A percentile compares a stretch with the other conserved stretches of the same genome.
These are phyloP conservation scores for Waitea zeae DNA, from an alignment of 1,284 basidiomycete genomes.

Conservation along the genomic window DNA sequence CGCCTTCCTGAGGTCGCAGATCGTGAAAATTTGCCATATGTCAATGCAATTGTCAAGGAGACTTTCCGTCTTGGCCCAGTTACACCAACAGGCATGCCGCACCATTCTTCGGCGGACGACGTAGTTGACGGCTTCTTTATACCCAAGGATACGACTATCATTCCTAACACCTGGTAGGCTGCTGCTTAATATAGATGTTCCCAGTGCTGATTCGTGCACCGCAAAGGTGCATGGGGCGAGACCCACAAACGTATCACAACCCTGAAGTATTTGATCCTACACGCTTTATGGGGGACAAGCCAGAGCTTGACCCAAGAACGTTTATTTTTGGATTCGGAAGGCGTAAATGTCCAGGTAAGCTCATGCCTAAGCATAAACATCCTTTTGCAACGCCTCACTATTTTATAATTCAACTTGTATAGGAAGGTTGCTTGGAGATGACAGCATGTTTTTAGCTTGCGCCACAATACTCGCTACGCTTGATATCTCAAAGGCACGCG, in stretches of 20 bases:
- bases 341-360: constrained; percentile 5
- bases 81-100: constrained; percentile 6
- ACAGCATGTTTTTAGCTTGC: constrained; percentile 14
- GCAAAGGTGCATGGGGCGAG: background rate
- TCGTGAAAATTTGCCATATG: constrained; percentile 5
- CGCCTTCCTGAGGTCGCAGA: constrained; percentile 9
- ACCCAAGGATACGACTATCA: constrained; percentile 8
- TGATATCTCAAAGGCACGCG: constrained; percentile 12
- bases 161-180: constrained; percentile 4
- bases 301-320: constrained; percentile 7
- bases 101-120: constrained; percentile 7
- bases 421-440: constrained; percentile 11
- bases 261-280: constrained; percentile 7
- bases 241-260: constrained; percentile 4
- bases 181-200: too few species aligned
- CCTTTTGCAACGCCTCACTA: too few species aligned
- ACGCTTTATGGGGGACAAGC: constrained; percentile 6
- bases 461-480: constrained; percentile 13
- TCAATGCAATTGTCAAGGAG: constrained; percentile 11
- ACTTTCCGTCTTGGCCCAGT: constrained; percentile 9
- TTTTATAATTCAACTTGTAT: too few species aligned
- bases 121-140: constrained; percentile 9
- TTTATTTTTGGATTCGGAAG: constrained; percentile 9
- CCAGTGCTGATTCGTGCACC: background rate
- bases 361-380: too few species aligned